Percentiles rank a stretch among this genome's conserved stretches.
Conservation (phyloP, 2,329 filamentous ascomycete genomes). For the Aspergillus floridensis region DNA sequence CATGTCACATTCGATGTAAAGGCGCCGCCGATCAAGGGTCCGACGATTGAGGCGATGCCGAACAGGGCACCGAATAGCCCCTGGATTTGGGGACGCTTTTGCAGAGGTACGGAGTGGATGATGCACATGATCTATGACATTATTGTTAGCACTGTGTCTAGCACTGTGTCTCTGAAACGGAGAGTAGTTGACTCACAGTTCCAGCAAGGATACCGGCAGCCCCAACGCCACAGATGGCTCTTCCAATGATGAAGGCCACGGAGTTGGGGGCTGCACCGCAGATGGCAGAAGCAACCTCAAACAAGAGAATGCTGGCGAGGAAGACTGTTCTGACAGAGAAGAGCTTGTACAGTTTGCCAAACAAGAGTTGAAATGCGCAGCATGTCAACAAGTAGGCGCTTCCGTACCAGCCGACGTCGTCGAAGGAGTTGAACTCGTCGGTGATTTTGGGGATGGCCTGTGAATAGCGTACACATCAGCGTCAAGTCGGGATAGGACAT, state of each 20-base stretch:
- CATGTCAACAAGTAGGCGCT: slow-evolving; percentile 9
- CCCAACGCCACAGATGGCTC: slow-evolving; percentile 38
- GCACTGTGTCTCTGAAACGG: slow-evolving; percentile 21
- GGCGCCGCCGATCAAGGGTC: slow-evolving; percentile 45
- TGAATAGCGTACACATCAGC: background rate
- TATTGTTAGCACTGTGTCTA: background rate
- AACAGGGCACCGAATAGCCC: slow-evolving; percentile 55
- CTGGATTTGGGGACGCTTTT: slow-evolving; percentile 48
- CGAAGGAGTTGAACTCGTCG: background rate
- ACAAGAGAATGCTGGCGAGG: slow-evolving; percentile 33
- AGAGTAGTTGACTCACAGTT: slow-evolving; percentile 23
- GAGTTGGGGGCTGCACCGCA: slow-evolving; percentile 37
- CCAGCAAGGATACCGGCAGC: slow-evolving; percentile 37
- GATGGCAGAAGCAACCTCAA: slow-evolving; percentile 40
- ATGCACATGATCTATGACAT: background rate
- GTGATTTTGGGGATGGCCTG: slow-evolving; percentile 37
- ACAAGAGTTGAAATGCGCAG: slow-evolving; percentile 38
- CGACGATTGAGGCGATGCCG: slow-evolving; percentile 51
- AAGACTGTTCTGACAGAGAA: slow-evolving; percentile 39
- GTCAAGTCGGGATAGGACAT: no score
- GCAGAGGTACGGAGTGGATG: slow-evolving; percentile 47
- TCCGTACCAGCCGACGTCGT: slow-evolving; percentile 10
- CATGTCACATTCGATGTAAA: slow-evolving; percentile 43
- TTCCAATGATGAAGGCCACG: slow-evolving; percentile 35
- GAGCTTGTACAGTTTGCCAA: slow-evolving; percentile 37